phyloP scores from a whole-genome alignment of 306 rosid species.

The Lathyrus oleraceus region DNA sequence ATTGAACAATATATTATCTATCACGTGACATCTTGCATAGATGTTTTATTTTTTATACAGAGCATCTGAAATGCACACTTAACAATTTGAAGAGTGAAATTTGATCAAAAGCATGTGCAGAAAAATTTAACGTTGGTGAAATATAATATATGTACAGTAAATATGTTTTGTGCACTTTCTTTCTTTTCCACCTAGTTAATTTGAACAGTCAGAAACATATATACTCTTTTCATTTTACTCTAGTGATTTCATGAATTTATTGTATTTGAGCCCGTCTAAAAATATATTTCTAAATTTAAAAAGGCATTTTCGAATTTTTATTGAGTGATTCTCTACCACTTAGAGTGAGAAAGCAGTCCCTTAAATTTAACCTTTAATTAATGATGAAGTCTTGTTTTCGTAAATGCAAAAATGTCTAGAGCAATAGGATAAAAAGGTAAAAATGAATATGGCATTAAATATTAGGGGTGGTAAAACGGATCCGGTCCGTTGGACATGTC shows the following conservation, averaged over 20 bases:
- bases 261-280: no score
- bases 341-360: no score
- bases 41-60: neutral
- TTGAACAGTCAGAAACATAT: slow-evolving; percentile 1
- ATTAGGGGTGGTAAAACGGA: no score
- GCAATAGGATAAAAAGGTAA: no score
- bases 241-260: neutral
- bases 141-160: neutral
- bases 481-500: no score
- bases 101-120: slow-evolving; percentile 8
- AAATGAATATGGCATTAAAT: no score
- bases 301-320: no score
- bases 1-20: slow-evolving; percentile 22
- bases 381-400: no score
- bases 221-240: neutral
- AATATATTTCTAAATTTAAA: no score
- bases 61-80: slow-evolving; percentile 17
- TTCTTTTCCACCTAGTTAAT: neutral
- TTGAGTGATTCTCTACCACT: no score
- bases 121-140: slow-evolving; percentile 15
- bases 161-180: neutral
- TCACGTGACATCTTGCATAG: neutral
- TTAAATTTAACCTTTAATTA: no score
- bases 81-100: slow-evolving; percentile 14
- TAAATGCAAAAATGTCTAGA: no score